Base-by-base conservation (phyloP, 2,329 filamentous ascomycete genomes). In the Penicillium carneum region DNA sequence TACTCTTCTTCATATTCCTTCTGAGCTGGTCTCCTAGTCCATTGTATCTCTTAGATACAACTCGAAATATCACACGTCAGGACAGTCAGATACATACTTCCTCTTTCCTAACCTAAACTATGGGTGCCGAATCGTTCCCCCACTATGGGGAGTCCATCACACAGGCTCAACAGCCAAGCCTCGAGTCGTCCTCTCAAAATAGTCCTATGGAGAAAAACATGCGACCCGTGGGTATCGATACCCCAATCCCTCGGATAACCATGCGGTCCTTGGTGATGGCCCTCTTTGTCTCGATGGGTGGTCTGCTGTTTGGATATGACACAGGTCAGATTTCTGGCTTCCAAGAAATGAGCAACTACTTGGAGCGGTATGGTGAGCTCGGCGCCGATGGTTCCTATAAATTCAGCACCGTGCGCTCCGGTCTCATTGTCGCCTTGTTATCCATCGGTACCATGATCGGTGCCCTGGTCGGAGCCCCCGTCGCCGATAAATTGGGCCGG, bases 261-360 rank as follows among this genome's bases (percentile, higher is more conserved):
- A 59, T 74, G 58, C 72, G 74, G 18, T 75, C 79, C 11, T 68
- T 78, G 36, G 57, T 74, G 51, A 79, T 82, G 78, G 77, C 76
- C n/a, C 66, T 80, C 16, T 76, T 81, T 54, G 77, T 81, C 43
- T 81, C 80, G 0, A 80, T 81, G 76, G 80, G 80, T 55, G 80
- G 80, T 49, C 74, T 81, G 18, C 74, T 81, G n/a, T 80, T 79
- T 55, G 78, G 79, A 18, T 80, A 78, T 49, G 77, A 81, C 57
- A 80, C 80, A 8, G 78, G 80, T 67, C 80, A 81, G 69, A 82
- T 82, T 51, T 78, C 76, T 1, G 80, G 80, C 10, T 78, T 82
- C 64, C 71, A 80, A 50, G 72, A 75, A 36, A 81, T 80, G 79
- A 50, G 66, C 8, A 71, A 82, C 67, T 82, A 81, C 59, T 61